These are phyloP conservation scores for Sclerotiophoma versabilis DNA, from an alignment of 2,329 filamentous ascomycete genomes.

Conservation along the genomic window DNA sequence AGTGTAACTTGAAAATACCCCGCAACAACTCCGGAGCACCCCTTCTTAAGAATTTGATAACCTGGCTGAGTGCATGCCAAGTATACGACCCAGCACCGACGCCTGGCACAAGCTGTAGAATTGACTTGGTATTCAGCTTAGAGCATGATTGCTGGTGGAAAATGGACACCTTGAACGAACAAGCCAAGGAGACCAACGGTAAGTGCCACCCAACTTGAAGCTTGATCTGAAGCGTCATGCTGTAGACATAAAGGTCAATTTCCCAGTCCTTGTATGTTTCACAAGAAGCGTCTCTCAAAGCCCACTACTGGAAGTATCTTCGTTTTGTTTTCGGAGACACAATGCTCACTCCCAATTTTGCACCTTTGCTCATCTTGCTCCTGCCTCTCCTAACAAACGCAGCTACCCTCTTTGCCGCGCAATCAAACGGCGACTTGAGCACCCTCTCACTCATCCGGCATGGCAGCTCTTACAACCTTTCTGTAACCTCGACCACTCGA, in stretches of 20 bases:
- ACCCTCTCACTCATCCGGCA: conserved; percentile 9
- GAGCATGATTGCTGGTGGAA: background rate
- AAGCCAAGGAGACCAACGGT: background rate
- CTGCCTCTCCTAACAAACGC: conserved; percentile 4
- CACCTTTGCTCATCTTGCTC: background rate
- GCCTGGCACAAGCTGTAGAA: background rate
- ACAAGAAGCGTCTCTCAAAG: background rate
- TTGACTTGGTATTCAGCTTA: background rate
- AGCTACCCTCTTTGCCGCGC: conserved; percentile 21
- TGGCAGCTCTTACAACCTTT: conserved; percentile 10
- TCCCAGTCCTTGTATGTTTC: background rate
- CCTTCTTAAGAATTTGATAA: background rate
- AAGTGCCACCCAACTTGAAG: background rate
- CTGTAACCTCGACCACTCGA: conserved; percentile 13
- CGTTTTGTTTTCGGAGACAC: background rate
- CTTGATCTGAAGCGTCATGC: background rate
- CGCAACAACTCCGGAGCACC: background rate
- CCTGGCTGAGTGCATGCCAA: background rate
- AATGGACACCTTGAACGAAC: background rate
- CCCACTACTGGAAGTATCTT: background rate
- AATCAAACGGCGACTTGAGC: conserved; percentile 23
- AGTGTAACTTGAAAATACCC: background rate
- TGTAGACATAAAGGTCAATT: background rate
- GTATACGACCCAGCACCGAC: background rate
- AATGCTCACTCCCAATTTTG: background rate